These are phyloP conservation scores for barley (Hordeum vulgare) DNA, from an alignment of 176 grass and related monocot genomes.

Conservation along the genomic window MorexV3_pseudomolecules_assembly NC_058518.1:348799033-348799532, in stretches of 20 bases:
- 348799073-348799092: not conserved
- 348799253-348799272: constrained; percentile 46
- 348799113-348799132: not conserved
- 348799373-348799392: constrained; percentile 70
- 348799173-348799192: not conserved
- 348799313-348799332: constrained; percentile 10
- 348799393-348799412: constrained; percentile 62
- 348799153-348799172: not conserved
- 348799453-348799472: not conserved
- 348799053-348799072: not conserved
- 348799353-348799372: constrained; percentile 37
- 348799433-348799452: not conserved
- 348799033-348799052: constrained; percentile 1
- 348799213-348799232: constrained; percentile 64
- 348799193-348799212: constrained; percentile 85
- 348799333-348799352: not conserved
- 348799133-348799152: not conserved
- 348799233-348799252: constrained; percentile 58
- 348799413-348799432: constrained; percentile 35
- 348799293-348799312: constrained; percentile 21
- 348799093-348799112: not conserved
- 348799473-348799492: not conserved
- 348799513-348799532: constrained; percentile 20
- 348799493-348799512: constrained; percentile 1
- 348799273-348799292: constrained; percentile 36